These are phyloP conservation scores for Solanum dulcamara DNA, from an alignment of 257 asterid genomes.

Conservation along the genomic window DNA sequence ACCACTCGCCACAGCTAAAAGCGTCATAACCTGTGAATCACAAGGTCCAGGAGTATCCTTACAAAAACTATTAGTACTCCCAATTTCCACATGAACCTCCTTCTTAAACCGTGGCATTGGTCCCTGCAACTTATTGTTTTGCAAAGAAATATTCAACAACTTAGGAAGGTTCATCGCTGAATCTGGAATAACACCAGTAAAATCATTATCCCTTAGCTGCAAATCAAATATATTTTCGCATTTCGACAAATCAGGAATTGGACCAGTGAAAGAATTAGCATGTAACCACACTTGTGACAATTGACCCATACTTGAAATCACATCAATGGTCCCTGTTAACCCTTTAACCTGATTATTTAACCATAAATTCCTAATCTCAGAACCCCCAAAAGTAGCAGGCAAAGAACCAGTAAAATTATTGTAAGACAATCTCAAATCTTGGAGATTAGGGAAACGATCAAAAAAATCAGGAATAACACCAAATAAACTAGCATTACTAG, in stretches of 20 bases:
- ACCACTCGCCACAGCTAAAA: slow-evolving; percentile 66
- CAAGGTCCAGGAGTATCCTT: slow-evolving; percentile 51
- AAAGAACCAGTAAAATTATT: slow-evolving; percentile 59
- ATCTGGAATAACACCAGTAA: slow-evolving; percentile 64
- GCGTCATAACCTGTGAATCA: slow-evolving; percentile 65
- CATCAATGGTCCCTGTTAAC: slow-evolving; percentile 57
- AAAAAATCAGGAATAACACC: slow-evolving; percentile 74
- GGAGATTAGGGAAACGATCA: slow-evolving; percentile 45
- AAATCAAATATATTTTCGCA: slow-evolving; percentile 54
- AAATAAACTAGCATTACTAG: slow-evolving; percentile 43
- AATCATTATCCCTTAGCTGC: slow-evolving; percentile 69
- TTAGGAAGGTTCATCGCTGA: slow-evolving; percentile 38
- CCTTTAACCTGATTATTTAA: slow-evolving; percentile 54
- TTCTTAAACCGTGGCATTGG: slow-evolving; percentile 38
- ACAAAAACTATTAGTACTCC: slow-evolving; percentile 39
- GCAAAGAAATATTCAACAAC: slow-evolving; percentile 41
- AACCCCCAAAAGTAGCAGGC: slow-evolving; percentile 54
- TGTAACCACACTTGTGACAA: slow-evolving; percentile 75
- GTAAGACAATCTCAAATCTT: slow-evolving; percentile 51
- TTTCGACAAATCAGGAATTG: slow-evolving; percentile 65
- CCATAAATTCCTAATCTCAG: slow-evolving; percentile 67
- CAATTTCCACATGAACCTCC: background rate
- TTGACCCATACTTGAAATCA: slow-evolving; percentile 49
- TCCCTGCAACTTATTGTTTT: slow-evolving; percentile 74
- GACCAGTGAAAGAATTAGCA: slow-evolving; percentile 58